Evolutionary conservation across 2,329 filamentous ascomycete genomes (phyloP), one percentile per base, ranked within the genome.

Genomic region (Neocucurbitaria cava): DNA sequence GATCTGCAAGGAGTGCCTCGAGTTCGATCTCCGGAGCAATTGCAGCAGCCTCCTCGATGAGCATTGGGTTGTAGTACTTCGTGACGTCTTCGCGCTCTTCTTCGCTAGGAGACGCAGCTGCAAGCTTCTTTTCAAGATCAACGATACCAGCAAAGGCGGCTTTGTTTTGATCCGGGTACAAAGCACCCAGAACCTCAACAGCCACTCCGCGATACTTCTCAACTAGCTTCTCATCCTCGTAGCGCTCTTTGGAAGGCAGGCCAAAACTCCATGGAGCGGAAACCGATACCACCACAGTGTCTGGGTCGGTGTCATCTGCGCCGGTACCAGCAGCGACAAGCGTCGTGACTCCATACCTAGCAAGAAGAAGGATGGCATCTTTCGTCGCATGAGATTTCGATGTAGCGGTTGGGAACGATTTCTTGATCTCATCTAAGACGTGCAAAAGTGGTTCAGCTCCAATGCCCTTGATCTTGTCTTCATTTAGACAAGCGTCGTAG

Each of bases 401-500:
- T 8, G 24, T 47, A 10, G 31, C 44, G n/a, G 51, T 35, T 13
- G 67, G 58, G 35, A 60, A 69, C 0, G 56, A 46, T n/a, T 64
- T 57, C 47, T 64, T 67, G 33, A 89, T 72, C 40, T 82, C 72
- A 13, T 80, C 72, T n/a, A 91, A 75, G 9, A 90, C 72, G 4
- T 81, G 71, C 17, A 80, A 70, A 36, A 92, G 71, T 2, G 88
- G 87, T 53, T 79, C 70, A 5, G 82, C 76, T 2, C 87, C 88
- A 10, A 80, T 69, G 39, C 81, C 73, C 59, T 83, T 81, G 45
- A 89, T 82, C 9, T 77, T 73, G 7, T 82, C 78, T 66, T 88
- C 83, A 62, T 91, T 80, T 71, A 89, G 82, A 66, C 89, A 92
- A 30, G 87, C 83, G 56, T 85, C 76, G 64, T 90, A 91, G 0